Evolutionary conservation across 768 basidiomycete genomes (phyloP), one percentile per base, ranked within the genome.

Genomic region (Podaxis rugospora): DNA sequence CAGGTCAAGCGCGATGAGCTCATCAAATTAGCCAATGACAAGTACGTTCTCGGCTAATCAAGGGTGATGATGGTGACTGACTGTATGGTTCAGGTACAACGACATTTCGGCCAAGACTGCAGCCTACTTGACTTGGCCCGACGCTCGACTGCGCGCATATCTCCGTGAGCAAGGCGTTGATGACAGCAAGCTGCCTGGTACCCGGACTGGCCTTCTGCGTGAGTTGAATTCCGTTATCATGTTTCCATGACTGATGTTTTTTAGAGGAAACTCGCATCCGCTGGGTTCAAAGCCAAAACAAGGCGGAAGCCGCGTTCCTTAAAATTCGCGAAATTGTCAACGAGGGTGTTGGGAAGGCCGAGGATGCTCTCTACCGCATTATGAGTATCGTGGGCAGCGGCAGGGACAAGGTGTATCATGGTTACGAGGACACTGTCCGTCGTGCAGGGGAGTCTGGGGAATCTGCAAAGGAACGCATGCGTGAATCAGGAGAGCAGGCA

Each of bases 71-170:
- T 27, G 54, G 3, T 25, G 7, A 11, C 23, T n/a, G 35, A 51
- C 64, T 36, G 56, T 49, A 49, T 25, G 54, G 28, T 36, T n/a
- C 65, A 91, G 84, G 69, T 86, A 84, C 67, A 78, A 78, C 57
- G 83, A 87, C 49, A 66, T 67, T 13, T 64, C 69, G 11, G 67
- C 70, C 1, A 67, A 76, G 37, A 79, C 81, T 1, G 79, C 86
- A 2, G 76, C 84, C 2, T 97, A 96, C 74, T 77, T 95, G 53
- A 81, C 83, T 9, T 98, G 96, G 96, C 92, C 93, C 11, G 95
- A 98, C 68, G 92, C 95, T 2, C 83, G 95, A 35, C 85, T 98
- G 27, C 88, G 95, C 50, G 93, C 90, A 1, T 97, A 92, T 74
- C 82, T 98, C 18, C 83, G 93, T 47, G 85, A 90, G 68, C 82